Evolutionary conservation across 306 rosid genomes (phyloP).

Genomic region (Dicorynia guianensis): DNA sequence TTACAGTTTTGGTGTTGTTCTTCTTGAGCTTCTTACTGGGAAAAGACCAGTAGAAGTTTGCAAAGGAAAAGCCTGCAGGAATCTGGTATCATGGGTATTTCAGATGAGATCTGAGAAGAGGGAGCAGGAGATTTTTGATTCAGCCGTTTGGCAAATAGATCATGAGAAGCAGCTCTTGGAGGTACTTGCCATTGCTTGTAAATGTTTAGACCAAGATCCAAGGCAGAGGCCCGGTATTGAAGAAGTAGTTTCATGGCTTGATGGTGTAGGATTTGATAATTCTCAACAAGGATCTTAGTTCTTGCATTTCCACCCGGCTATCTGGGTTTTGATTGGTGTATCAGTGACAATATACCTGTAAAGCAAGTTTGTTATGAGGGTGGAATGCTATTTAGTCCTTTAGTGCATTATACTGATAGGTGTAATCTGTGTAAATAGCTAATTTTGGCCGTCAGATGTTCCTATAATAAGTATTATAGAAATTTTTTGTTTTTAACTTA

Average conservation of each 20-base stretch:
- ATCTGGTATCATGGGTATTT: conserved; percentile 59
- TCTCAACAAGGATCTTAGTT: conserved; percentile 31
- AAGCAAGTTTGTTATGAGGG: conserved; percentile 29
- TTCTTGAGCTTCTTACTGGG: conserved; percentile 57
- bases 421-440: conserved; percentile 43
- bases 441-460: conserved; percentile 30
- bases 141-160: conserved; percentile 53
- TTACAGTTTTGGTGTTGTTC: conserved; percentile 60
- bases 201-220: conserved; percentile 60
- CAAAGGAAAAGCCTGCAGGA: conserved; percentile 55
- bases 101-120: conserved; percentile 53
- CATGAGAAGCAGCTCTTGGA: conserved; percentile 55
- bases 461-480: conserved; percentile 33
- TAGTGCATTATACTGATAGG: conserved; percentile 32
- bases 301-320: neutral
- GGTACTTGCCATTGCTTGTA: conserved; percentile 57
- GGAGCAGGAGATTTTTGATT: conserved; percentile 57
- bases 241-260: conserved; percentile 57
- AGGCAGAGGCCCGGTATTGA: conserved; percentile 57
- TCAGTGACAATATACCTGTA: conserved; percentile 33
- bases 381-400: conserved; percentile 6
- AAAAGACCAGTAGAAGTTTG: conserved; percentile 60
- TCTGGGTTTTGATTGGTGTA: conserved; percentile 8
- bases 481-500: neutral
- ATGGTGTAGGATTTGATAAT: conserved; percentile 44